Conservation (phyloP, 129 eudicot species). For the Helichrysum umbraculigerum region DNA sequence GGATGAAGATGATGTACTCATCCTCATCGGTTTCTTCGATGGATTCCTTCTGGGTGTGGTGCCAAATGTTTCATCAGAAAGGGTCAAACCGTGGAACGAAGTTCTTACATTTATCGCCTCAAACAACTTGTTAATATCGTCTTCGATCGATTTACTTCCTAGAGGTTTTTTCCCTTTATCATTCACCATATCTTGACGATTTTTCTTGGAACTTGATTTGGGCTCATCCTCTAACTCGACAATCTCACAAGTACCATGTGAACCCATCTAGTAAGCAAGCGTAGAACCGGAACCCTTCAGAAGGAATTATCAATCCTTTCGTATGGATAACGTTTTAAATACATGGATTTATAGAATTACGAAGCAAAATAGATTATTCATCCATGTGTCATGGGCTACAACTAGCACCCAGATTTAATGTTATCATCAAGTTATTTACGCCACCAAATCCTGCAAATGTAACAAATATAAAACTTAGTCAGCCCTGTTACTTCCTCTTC, state of each 20-base stretch:
- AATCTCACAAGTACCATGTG: conserved; percentile 64
- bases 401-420: not conserved
- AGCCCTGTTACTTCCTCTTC: not conserved
- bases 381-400: not conserved
- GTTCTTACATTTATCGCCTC: conserved; percentile 58
- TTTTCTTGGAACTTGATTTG: conserved; percentile 28
- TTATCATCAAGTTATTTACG: not conserved
- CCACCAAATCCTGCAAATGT: not conserved
- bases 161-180: conserved; percentile 54
- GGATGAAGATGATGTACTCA: conserved; percentile 45
- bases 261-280: conserved; percentile 32
- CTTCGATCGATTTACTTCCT: conserved; percentile 51
- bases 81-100: conserved; percentile 33
- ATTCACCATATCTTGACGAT: conserved; percentile 16
- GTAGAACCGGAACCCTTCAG: not conserved
- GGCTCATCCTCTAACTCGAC: conserved; percentile 57
- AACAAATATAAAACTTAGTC: not conserved
- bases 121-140: conserved; percentile 79
- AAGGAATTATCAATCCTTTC: not conserved
- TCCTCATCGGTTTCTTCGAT: conserved; percentile 69
- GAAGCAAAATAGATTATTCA: not conserved
- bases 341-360: not conserved
- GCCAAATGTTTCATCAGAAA: conserved; percentile 27
- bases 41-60: conserved; percentile 47
- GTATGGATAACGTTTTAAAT: not conserved